A percentile compares a stretch with the other conserved stretches of the same genome.
These are phyloP conservation scores for Kingdonia uniflora DNA, from an alignment of 164 flowering plant genomes.

Conservation along the genomic window DNA sequence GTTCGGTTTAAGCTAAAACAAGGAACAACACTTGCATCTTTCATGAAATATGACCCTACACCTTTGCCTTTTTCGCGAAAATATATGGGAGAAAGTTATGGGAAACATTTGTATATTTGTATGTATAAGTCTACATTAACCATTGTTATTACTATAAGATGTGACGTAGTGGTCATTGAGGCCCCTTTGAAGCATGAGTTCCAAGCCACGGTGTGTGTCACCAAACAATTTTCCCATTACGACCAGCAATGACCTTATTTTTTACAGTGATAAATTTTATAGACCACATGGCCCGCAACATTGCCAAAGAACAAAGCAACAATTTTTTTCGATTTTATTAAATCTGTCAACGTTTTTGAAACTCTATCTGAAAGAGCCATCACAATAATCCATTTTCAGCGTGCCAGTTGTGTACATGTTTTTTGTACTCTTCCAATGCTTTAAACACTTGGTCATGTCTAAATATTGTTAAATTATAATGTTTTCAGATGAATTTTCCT, in stretches of 20 bases:
- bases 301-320: constrained; percentile 90
- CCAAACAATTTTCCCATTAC: constrained; percentile 87
- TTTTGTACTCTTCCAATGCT: constrained; percentile 18
- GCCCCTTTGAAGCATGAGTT: constrained; percentile 77
- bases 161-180: constrained; percentile 78
- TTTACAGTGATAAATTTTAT: constrained; percentile 64
- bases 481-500: no score
- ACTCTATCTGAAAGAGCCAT: constrained; percentile 36
- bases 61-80: no score
- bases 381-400: constrained; percentile 62
- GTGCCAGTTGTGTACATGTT: constrained; percentile 66
- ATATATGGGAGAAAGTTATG: no score
- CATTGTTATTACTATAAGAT: constrained; percentile 44
- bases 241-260: constrained; percentile 69
- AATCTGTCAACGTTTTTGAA: constrained; percentile 36
- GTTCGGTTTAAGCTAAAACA: no score
- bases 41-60: no score
- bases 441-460: constrained; percentile 71
- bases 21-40: no score
- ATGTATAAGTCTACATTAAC: no score
- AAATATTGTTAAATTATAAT: constrained; percentile 77
- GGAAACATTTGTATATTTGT: no score
- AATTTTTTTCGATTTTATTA: constrained; percentile 40
- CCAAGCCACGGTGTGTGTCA: constrained; percentile 90
- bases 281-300: constrained; percentile 86